Conservation (phyloP, 2,329 filamentous ascomycete genomes). For the Calonectria honghensis region DNA sequence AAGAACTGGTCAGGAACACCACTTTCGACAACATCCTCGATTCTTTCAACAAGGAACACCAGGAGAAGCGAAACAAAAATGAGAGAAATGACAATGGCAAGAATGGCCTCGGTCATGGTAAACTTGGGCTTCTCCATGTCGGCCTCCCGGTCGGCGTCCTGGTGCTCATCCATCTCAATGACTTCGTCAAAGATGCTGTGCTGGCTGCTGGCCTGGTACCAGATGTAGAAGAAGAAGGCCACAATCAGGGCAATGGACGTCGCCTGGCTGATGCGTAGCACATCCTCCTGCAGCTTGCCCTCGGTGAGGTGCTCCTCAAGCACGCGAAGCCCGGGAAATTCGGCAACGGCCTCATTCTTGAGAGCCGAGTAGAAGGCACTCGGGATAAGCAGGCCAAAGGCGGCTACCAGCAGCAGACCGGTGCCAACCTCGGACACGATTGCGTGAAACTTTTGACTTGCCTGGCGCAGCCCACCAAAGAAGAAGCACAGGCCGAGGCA, state of each 20-base stretch:
- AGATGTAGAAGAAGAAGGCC: conserved; percentile 74
- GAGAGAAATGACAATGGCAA: conserved; percentile 75
- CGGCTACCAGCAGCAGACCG: conserved; percentile 78
- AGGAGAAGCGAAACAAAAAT: conserved; percentile 78
- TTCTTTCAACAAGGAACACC: conserved; percentile 80
- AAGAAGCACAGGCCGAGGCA: conserved; percentile 82
- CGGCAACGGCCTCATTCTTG: conserved; percentile 53
- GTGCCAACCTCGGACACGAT: conserved; percentile 81
- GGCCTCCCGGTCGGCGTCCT: conserved; percentile 74
- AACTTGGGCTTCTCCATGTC: conserved; percentile 77
- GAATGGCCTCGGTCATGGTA: conserved; percentile 78
- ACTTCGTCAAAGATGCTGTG: conserved; percentile 78
- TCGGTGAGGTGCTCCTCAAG: conserved; percentile 57
- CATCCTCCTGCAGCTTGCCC: conserved; percentile 65
- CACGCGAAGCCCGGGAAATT: conserved; percentile 47
- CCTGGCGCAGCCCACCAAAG: conserved; percentile 75
- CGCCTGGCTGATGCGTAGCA: conserved; percentile 76
- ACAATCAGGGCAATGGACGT: conserved; percentile 77
- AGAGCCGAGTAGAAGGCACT: conserved; percentile 62
- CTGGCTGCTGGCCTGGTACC: conserved; percentile 79
- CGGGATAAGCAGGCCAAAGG: conserved; percentile 60
- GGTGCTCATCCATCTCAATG: conserved; percentile 68
- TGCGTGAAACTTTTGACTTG: conserved; percentile 77
- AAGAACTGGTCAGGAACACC: conserved; percentile 59
- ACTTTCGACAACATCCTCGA: conserved; percentile 68